Evolutionary conservation across 2,329 filamentous ascomycete species (phyloP), one percentile per base, ranked within the genome.

Genomic region (Apiospora koreana): DNA sequence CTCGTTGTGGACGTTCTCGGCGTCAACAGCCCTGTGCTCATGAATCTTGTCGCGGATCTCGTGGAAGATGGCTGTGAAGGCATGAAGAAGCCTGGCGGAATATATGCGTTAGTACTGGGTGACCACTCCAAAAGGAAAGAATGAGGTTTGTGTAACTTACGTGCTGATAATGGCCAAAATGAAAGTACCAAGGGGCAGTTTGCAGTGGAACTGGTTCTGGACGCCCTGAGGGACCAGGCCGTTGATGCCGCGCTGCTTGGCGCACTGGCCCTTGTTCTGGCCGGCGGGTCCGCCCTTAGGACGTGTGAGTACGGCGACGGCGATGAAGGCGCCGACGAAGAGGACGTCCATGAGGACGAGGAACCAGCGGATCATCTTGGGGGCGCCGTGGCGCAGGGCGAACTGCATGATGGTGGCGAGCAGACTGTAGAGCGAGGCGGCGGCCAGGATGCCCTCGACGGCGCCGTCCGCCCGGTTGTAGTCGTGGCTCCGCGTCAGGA

Each of bases 381-480:
- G 74, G 28, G 75, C 79, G n/a, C 76, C 76, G 38, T 71, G 77
- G 69, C 79, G 79, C 71, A 83, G 76, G 69, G 78, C 71, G 73
- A 79, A 79, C 2, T 72, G 74, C 23, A 84, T 67, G 6, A 82
- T 62, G 69, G 78, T 81, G 58, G 77, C 75, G 71, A 82, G 73
- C 65, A 84, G 73, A 0, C 81, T 84, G 76, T 85, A 85, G 8
- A 81, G 72, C 16, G 83, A 80, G 5, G 83, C 83, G 6, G 83
- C 83, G 12, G 82, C 80, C 28, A 85, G 79, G 65, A 84, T 84
- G 68, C 82, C 82, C 73, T 84, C 82, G 46, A 85, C 83, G 23
- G 83, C 75, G 31, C 75, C 75, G 8, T 72, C 68, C 31, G 80
- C 78, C 62, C 79, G 81, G 46, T 80, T 77, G 25, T 76, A 75